Conservation (phyloP, 495 filamentous ascomycete genomes). For the Aspergillus coremiiformis region DNA sequence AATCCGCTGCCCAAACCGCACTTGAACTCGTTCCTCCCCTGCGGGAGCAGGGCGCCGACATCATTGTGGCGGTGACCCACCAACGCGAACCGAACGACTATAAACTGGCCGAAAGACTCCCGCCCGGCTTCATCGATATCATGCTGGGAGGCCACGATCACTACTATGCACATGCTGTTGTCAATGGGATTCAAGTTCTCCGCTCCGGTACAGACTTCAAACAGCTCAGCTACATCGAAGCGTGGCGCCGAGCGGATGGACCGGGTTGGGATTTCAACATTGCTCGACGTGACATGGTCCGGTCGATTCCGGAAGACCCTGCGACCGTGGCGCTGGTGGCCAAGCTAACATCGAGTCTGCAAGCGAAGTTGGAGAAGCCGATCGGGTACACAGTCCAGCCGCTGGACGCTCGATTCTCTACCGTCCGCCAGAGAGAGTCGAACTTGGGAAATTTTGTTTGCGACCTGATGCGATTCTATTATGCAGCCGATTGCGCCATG, state of each 20-base stretch:
- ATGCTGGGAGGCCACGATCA: constrained; percentile 89
- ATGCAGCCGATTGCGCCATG: constrained; percentile 68
- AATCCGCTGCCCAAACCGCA: constrained; percentile 64
- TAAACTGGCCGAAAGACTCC: constrained; percentile 64
- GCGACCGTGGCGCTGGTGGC: constrained; percentile 51
- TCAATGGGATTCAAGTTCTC: constrained; percentile 73
- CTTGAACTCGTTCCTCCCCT: constrained; percentile 61
- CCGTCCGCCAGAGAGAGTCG: constrained; percentile 66
- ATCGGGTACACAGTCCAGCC: constrained; percentile 73
- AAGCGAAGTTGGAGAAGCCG: constrained; percentile 69
- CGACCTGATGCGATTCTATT: constrained; percentile 81
- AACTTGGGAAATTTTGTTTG: constrained; percentile 87
- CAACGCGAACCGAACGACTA: constrained; percentile 80
- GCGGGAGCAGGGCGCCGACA: constrained; percentile 67
- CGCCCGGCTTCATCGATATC: constrained; percentile 66
- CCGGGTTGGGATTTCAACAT: constrained; percentile 72
- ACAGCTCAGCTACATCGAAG: constrained; percentile 81
- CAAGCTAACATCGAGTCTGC: constrained; percentile 61
- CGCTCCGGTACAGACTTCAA: constrained; percentile 86
- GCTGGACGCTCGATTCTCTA: constrained; percentile 78
- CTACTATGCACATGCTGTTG: constrained; percentile 66
- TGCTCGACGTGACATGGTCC: constrained; percentile 60
- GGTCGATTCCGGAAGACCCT: constrained; percentile 54
- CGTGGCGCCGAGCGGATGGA: constrained; percentile 43
- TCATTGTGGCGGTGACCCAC: constrained; percentile 76